Evolutionary conservation across 495 filamentous ascomycete species (phyloP).

Genomic region (Penicillium soppii): DNA sequence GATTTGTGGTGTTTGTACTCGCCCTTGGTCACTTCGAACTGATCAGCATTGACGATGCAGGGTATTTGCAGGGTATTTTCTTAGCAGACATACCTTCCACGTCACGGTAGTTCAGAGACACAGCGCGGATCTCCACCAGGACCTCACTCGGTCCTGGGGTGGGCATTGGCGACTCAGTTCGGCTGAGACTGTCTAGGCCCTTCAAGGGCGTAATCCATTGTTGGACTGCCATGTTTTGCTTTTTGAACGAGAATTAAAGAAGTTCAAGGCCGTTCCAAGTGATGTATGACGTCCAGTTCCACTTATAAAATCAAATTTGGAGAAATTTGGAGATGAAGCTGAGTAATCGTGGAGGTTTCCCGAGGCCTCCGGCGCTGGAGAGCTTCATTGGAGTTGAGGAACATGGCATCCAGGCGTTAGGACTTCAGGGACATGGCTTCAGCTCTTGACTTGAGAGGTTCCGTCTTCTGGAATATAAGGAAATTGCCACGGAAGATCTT

Average conservation of each 20-base stretch:
- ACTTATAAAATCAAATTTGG: constrained; percentile 1
- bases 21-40: constrained; percentile 48
- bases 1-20: constrained; percentile 56
- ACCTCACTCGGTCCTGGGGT: constrained; percentile 49
- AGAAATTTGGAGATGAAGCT: constrained; percentile 12
- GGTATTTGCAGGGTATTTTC: too few relatives aligned
- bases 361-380: neutral
- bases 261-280: neutral
- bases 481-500: neutral
- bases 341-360: constrained; percentile 5
- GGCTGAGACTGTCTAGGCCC: constrained; percentile 49
- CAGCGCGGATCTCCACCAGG: constrained; percentile 53
- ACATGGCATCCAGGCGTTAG: too few relatives aligned
- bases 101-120: constrained; percentile 61
- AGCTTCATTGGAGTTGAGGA: neutral
- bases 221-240: constrained; percentile 19
- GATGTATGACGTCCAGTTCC: neutral
- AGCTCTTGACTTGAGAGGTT: neutral
- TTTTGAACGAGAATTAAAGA: neutral
- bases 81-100: constrained; percentile 47
- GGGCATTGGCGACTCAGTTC: constrained; percentile 40
- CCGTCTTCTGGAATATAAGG: neutral
- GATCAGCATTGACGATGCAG: neutral
- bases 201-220: constrained; percentile 51
- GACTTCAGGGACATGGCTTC: too few relatives aligned